Evolutionary conservation across 2,329 filamentous ascomycete genomes (phyloP).

Genomic region (Aphanoascus verrucosus): DNA sequence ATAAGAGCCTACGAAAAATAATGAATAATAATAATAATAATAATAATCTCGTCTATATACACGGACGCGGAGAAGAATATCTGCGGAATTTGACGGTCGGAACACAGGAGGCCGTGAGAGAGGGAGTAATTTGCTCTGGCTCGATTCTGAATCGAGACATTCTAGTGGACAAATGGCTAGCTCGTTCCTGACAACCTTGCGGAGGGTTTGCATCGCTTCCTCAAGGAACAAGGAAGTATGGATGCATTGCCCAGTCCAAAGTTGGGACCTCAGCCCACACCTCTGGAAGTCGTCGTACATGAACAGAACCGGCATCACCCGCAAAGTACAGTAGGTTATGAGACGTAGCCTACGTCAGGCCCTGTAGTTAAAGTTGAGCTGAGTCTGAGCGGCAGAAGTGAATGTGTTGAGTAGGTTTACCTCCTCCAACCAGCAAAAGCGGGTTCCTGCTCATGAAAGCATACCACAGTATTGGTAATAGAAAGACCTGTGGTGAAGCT

Average conservation of each 20-base stretch:
- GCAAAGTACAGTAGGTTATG: not conserved
- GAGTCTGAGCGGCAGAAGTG: not conserved
- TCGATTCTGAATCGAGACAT: conserved; percentile 1
- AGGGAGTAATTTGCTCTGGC: not conserved
- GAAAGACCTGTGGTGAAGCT: not conserved
- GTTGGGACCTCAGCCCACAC: not conserved
- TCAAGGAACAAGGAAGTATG: not conserved
- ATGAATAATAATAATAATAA: too few relatives aligned
- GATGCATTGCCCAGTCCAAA: not conserved
- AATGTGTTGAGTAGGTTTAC: not conserved
- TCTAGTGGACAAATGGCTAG: not conserved
- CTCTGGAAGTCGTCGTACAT: not conserved
- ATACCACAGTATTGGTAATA: too few relatives aligned
- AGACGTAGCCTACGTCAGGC: conserved; percentile 6
- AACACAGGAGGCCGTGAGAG: not conserved
- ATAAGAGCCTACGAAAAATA: too few relatives aligned
- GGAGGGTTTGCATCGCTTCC: not conserved
- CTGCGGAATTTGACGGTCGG: conserved; percentile 1
- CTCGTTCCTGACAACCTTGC: conserved; percentile 1
- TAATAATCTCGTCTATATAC: too few relatives aligned
- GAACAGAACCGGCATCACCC: conserved; percentile 4
- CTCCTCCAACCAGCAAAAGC: not conserved
- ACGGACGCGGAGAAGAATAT: not conserved
- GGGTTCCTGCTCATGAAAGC: not conserved
- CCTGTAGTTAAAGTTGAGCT: conserved; percentile 2